Conservation (phyloP, 2,329 filamentous ascomycete genomes). For the Sarocladium oryzae region DNA sequence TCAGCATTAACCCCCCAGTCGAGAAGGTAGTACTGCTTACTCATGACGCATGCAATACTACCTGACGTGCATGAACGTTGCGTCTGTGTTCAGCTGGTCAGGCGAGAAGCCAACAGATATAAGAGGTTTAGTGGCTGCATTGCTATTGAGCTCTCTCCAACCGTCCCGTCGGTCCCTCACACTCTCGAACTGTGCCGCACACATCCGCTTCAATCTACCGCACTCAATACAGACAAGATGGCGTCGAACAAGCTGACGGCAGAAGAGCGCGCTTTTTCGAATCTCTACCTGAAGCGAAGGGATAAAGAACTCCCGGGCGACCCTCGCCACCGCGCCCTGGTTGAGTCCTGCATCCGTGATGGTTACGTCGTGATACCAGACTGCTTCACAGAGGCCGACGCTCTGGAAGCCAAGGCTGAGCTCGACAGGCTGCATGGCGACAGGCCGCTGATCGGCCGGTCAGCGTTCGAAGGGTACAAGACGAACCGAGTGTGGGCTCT, state of each 20-base stretch:
- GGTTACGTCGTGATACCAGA: conserved; percentile 4
- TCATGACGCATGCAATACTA: too few species aligned
- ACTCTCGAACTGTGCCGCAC: background rate
- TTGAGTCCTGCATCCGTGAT: conserved; percentile 1
- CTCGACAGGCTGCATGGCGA: background rate
- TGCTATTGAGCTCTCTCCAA: too few species aligned
- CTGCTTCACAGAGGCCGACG: background rate
- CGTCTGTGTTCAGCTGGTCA: too few species aligned
- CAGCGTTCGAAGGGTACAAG: conserved; percentile 2
- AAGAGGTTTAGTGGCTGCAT: background rate
- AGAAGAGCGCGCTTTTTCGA: background rate
- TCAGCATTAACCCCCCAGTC: too few species aligned
- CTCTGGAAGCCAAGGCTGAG: background rate
- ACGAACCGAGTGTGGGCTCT: conserved; percentile 6
- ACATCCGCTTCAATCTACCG: background rate
- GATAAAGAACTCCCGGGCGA: background rate
- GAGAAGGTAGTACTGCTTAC: too few species aligned
- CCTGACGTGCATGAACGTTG: too few species aligned
- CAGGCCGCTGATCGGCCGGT: background rate
- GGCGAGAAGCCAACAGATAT: too few species aligned
- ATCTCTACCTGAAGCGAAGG: background rate
- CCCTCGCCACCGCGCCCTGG: background rate
- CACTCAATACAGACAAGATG: background rate
- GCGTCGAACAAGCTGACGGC: background rate
- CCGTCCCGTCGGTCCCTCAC: background rate